Conservation (phyloP, 2,329 filamentous ascomycete species). For the Macroventuria anomochaeta region DNA sequence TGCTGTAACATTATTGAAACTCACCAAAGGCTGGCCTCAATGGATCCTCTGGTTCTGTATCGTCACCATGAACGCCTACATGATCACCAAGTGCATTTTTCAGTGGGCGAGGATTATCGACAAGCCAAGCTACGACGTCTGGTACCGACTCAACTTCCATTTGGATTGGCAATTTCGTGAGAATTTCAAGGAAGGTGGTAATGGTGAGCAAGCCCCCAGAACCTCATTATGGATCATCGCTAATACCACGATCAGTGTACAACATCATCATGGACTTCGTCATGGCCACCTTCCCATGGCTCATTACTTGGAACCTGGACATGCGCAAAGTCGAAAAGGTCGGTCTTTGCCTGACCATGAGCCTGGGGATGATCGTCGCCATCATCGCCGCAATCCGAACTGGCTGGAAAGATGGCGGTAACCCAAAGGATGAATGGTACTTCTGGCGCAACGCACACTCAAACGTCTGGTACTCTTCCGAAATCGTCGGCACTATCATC, state of each 20-base stretch:
- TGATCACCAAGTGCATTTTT: conserved; percentile 57
- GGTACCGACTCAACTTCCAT: conserved; percentile 57
- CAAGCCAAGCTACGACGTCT: conserved; percentile 54
- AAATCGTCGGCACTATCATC: conserved; percentile 62
- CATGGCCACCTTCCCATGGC: conserved; percentile 59
- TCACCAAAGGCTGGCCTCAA: conserved; percentile 55
- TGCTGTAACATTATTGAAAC: conserved; percentile 49
- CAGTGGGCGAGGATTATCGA: conserved; percentile 59
- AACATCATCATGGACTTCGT: conserved; percentile 63
- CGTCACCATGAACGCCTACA: conserved; percentile 56
- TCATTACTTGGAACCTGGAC: conserved; percentile 57
- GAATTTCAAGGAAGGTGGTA: conserved; percentile 59
- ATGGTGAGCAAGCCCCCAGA: conserved; percentile 47
- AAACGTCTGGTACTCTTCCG: conserved; percentile 60
- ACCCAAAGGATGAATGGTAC: conserved; percentile 55
- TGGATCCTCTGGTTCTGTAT: conserved; percentile 60
- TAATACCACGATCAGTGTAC: conserved; percentile 52
- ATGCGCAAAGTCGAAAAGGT: conserved; percentile 59
- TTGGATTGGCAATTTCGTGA: conserved; percentile 49
- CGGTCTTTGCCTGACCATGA: conserved; percentile 59
- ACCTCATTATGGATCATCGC: not conserved
- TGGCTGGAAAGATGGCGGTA: conserved; percentile 58
- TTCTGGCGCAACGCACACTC: conserved; percentile 58
- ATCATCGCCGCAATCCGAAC: conserved; percentile 58
- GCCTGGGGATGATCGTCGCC: conserved; percentile 59